Evolutionary conservation across 2,329 filamentous ascomycete genomes (phyloP), one percentile per base, ranked within the genome.

Genomic region (Monilinia aucupariae): DNA sequence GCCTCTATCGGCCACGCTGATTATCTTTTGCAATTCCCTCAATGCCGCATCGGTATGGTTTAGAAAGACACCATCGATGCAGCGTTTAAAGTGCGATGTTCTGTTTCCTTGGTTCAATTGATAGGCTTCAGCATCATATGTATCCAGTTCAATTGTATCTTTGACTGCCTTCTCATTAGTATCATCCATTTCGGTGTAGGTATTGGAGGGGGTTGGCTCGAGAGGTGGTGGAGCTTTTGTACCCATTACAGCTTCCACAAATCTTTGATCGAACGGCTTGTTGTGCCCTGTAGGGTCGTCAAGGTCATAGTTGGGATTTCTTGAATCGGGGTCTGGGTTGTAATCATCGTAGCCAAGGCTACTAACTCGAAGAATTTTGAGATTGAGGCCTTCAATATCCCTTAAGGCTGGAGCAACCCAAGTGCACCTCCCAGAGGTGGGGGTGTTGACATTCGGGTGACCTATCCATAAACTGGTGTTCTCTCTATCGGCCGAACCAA

Each of bases 301-400:
- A 34, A 72, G 64, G 58, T 75, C 73, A 58, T 71, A 74, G 27
- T 68, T 63, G 2, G 68, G 65, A 52, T 65, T 53, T 50, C 51
- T 34, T 3, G 62, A 64, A 27, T 63, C 51, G 34, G 55, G 52
- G 22, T 66, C 58, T 1, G 68, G 66, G 32, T 69, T 64, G 51
- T 69, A 73, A 54, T 73, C 72, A 65, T 74, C 72, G 58, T 74
- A 74, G 61, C 72, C 71, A n/a, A 75, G 64, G 10, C 68, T 69
- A 1, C 71, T 73, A 12, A 68, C 73, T 58, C 71, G 58, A 8
- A 75, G 61, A 25, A 74, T 62, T 17, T 68, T 63, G 10, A 75
- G 60, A 12, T 70, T 65, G 22, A 75, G 63, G 12, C 56, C 65
- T 39, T 66, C 51, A 47, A 71, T 69, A 9, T 68, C 63, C 7